Evolutionary conservation across 2,329 filamentous ascomycete genomes (phyloP), one percentile per base, ranked within the genome.

Genomic region (Paecilomyces dactylethromorphus): DNA sequence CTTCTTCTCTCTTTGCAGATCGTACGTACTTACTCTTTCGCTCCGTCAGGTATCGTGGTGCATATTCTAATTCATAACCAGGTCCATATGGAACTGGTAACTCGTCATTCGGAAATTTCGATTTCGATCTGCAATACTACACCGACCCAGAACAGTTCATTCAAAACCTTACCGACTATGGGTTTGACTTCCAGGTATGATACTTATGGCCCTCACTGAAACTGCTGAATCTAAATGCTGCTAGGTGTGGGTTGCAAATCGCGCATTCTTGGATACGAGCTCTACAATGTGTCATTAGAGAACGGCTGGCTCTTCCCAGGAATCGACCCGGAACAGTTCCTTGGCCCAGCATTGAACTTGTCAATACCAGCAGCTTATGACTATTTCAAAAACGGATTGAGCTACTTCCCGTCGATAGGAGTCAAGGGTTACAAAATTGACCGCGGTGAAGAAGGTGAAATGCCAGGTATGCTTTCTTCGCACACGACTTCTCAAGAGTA

Each of bases 361-460:
- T 71, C 68, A 2, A 74, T 76, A 24, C 70, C 70, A 7, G 68
- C 59, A 3, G 73, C 73, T 1, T 74, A 74, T 60, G 53, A 64
- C 13, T 76, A 74, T 60, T 69, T 74, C 60, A 63, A 69, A n/a
- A 54, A 65, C 10, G 62, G 63, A 39, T 58, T 76, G 5, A 59
- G 60, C 21, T 65, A 66, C 55, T 75, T 74, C 57, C 62, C 73
- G n/a, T 58, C 62, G 6, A 60, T 72, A 3, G 73, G 73, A 12
- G 69, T 74, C 10, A 69, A 68, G 50, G 73, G 73, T 6, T 76
- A 71, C 59, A 76, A 75, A 59, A 75, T 76, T 56, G 72, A 76
- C 51, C 67, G 72, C 26, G 72, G 73, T 24, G 73, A 76, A 54
- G 73, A 76, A 63, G 66, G 62, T n/a, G 73, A 75, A 60, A 73